Percentiles rank a stretch among this genome's conserved stretches.
Conservation (phyloP, 139 green algal genomes). For the Chlorella sp. region DNA sequence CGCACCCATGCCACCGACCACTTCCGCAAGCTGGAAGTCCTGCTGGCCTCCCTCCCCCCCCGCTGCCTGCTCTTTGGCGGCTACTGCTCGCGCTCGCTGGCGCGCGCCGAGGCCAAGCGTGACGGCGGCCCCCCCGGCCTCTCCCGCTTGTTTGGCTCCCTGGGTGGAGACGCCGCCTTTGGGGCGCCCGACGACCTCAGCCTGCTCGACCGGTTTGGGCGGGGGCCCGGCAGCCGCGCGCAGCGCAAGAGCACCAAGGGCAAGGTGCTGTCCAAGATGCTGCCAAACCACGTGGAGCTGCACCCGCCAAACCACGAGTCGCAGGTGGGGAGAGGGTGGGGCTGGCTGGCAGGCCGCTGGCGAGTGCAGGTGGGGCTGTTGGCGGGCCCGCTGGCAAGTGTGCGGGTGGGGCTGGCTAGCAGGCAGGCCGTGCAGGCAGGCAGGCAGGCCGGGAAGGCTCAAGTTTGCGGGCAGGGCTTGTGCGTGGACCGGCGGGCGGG, state of each 20-base stretch:
- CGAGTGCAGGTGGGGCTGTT: too few species aligned
- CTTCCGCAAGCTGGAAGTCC: slow-evolving; percentile 39
- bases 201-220: slow-evolving; percentile 22
- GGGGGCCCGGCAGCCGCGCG: not conserved
- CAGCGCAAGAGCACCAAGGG: slow-evolving; percentile 36
- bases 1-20: slow-evolving; percentile 33
- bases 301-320: slow-evolving; percentile 53
- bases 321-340: not conserved
- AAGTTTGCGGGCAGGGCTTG: too few species aligned
- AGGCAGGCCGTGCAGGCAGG: too few species aligned
- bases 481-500: too few species aligned
- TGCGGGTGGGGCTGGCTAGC: too few species aligned
- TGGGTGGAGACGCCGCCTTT: slow-evolving; percentile 8
- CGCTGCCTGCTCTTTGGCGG: slow-evolving; percentile 43
- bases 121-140: slow-evolving; percentile 4
- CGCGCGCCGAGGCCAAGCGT: slow-evolving; percentile 2
- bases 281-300: slow-evolving; percentile 55
- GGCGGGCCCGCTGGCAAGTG: too few species aligned
- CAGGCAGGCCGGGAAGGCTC: too few species aligned
- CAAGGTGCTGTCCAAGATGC: slow-evolving; percentile 55
- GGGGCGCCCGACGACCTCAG: slow-evolving; percentile 4
- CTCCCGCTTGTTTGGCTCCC: slow-evolving; percentile 25
- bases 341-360: too few species aligned
- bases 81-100: slow-evolving; percentile 45
- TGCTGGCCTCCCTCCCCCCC: slow-evolving; percentile 27